These are phyloP conservation scores for Gaillardinia entomophila DNA, from an alignment of 805 yeast species.

Conservation along the genomic window DNA sequence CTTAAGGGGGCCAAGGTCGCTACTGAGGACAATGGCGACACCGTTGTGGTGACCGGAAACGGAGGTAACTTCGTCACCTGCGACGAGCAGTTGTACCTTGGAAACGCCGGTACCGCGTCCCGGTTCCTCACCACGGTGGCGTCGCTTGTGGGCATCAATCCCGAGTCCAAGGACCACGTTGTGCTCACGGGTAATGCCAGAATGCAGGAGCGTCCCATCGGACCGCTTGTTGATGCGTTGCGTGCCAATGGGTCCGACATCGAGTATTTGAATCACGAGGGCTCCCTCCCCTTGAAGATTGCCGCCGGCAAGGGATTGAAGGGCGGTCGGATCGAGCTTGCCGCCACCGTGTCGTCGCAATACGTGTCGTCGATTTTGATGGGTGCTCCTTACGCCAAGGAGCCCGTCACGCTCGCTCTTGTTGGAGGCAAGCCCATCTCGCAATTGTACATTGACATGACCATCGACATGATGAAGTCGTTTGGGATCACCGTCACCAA, in stretches of 20 bases:
- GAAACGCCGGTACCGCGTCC: conserved; percentile 98
- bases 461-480: conserved; percentile 87
- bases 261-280: conserved; percentile 64
- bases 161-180: conserved; percentile 36
- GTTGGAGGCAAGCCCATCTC: conserved; percentile 98
- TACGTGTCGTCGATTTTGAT: conserved; percentile 92
- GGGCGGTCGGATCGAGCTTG: conserved; percentile 91
- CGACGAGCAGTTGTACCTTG: conserved; percentile 69
- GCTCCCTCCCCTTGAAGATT: conserved; percentile 81
- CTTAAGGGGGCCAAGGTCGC: conserved; percentile 77
- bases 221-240: conserved; percentile 91
- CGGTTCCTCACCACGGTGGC: conserved; percentile 92
- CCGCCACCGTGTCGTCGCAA: conserved; percentile 95
- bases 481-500: conserved; percentile 78
- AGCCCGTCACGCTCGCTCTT: conserved; percentile 80
- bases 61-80: conserved; percentile 72
- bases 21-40: conserved; percentile 87
- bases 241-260: conserved; percentile 72
- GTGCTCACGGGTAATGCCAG: conserved; percentile 88
- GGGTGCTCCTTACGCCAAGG: conserved; percentile 95
- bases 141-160: conserved; percentile 56
- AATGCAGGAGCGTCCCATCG: conserved; percentile 97
- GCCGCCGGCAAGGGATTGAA: conserved; percentile 62
- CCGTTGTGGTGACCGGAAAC: conserved; percentile 77
- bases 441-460: conserved; percentile 94